Base-by-base conservation (phyloP, 2,329 filamentous ascomycete species). In the Onygenales sp. region DNA sequence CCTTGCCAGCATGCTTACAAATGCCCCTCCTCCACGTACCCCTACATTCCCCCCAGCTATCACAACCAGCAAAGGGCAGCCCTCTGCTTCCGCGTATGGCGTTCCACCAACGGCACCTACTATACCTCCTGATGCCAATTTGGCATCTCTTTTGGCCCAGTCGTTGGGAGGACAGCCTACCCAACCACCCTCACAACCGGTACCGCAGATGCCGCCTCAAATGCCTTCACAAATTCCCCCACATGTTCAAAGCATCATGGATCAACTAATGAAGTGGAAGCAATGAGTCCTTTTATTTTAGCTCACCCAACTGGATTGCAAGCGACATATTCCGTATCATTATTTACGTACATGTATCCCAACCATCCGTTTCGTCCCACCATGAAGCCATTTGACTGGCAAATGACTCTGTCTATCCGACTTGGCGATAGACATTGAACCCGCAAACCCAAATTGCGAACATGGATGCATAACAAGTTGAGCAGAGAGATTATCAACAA, bases 201-300 rank as follows among this genome's bases (percentile, higher is more conserved):
- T 31, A 39, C 31, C 31, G 13, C 46, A 13, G 11, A 11, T 39
- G 11, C 52, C 36, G 5, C 21, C 45, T n/a, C 36, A 33, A 27
- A 44, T 21, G 10, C 3, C 55, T 13, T 57, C 56, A 33, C 62
- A 60, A 50, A 37, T 55, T 5, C 53, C 60, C 44, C 61, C 68
- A 45, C 72, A 75, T 58, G 68, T 76, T 37, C 74, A 76, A 58
- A 74, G 74, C 54, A 69, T 77, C 48, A 72, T 76, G 66, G 70
- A 74, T 53, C 74, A 76, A 53, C 57, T 76, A 54, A 64, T 69
- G 39, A 72, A 72, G 61, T 75, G 71, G 68, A 73, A 72, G 61
- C 70, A 71, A 64, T 74, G 65, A 70, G 36, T 37, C 21, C 17
- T 6, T 37, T 4, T 6, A 1, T n/a, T 5, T 17, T 47, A 3